A percentile compares a stretch with the other conserved stretches of the same genome.
phyloP scores from a whole-genome alignment of 176 grass and related monocot genomes.

The Echinochloa phyllopogon region DNA sequence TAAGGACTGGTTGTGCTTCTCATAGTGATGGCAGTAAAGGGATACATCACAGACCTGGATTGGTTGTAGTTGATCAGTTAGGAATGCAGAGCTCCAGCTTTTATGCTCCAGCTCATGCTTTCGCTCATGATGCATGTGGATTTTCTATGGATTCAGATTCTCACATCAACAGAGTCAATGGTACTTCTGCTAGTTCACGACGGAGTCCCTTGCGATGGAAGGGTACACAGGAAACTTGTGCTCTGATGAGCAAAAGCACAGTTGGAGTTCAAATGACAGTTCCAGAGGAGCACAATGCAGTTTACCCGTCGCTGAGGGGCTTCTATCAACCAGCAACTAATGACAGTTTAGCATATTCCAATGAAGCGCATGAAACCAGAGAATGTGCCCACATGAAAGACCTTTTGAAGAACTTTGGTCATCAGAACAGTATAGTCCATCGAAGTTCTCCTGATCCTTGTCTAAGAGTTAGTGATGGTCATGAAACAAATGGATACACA shows the following conservation, averaged over 20 bases:
- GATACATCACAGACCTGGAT: slow-evolving; percentile 36
- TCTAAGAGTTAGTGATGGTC: background rate
- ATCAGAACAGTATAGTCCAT: slow-evolving; percentile 32
- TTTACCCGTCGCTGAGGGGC: slow-evolving; percentile 4
- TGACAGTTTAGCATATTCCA: slow-evolving; percentile 23
- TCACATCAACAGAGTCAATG: slow-evolving; percentile 42
- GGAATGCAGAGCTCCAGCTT: slow-evolving; percentile 38
- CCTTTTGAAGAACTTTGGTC: slow-evolving; percentile 58
- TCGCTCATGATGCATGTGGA: slow-evolving; percentile 37
- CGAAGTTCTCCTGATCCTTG: slow-evolving; percentile 50
- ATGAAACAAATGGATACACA: slow-evolving; percentile 21
- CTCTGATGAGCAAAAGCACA: slow-evolving; percentile 45
- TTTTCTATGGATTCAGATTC: slow-evolving; percentile 43
- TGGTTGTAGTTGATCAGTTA: slow-evolving; percentile 38
- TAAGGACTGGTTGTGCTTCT: slow-evolving; percentile 51
- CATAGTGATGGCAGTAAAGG: slow-evolving; percentile 29
- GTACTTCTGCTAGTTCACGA: slow-evolving; percentile 19
- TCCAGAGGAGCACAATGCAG: slow-evolving; percentile 36
- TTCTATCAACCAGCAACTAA: slow-evolving; percentile 38
- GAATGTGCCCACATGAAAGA: slow-evolving; percentile 51
- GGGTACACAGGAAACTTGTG: slow-evolving; percentile 20
- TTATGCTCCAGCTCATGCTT: slow-evolving; percentile 44
- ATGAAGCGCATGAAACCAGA: slow-evolving; percentile 36
- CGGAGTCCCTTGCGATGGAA: slow-evolving; percentile 11
- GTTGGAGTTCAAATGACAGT: slow-evolving; percentile 41